Evolutionary conservation across 768 basidiomycete species (phyloP), one percentile per base, ranked within the genome.

Genomic region (Lentinula lateritia): DNA sequence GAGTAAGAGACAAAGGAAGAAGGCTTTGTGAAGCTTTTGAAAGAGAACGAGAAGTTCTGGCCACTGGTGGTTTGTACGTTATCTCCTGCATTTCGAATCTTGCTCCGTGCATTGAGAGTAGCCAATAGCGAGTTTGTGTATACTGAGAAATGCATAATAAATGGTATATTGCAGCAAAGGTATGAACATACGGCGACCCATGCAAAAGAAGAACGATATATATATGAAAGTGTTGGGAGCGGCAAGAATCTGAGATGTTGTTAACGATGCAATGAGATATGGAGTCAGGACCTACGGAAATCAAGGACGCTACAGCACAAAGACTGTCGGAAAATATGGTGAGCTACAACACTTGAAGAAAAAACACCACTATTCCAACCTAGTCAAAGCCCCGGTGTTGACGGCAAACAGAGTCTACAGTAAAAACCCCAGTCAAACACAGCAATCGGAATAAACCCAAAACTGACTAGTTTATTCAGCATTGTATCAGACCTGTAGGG

Each of bases 91-190:
- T 39, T 66, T 1, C 73, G 69, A 55, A 83, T 70, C 35, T 66
- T 69, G 56, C 73, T 71, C 4, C 81, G 76, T 5, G 79, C 78
- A 61, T 84, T 84, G 34, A 84, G 70, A 3, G 82, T 83, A 1
- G 80, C 81, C 13, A 84, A 72, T 50, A 84, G 76, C 4, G 81
- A 78, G 66, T 83, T 84, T 56, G 77, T 76, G 65, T 83, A 84
- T 15, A 83, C 78, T 80, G 57, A 48, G 9, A 48, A 48, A 18
- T 6, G 4, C 46, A 48, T 48, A 10, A 48, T 20, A 48, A 8
- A 4, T 1, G 39, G 34, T 58, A 20, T 10, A 2, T 9, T 10
- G 28, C 15, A 12, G 28, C 15, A 12, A 45, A 46, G n/a, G n/a
- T 35, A n/a, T 13, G 10, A 36, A 74, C 78, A 42, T 66, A 80